Evolutionary conservation across 257 asterid genomes (phyloP), one percentile per base, ranked within the genome.

Genomic region (Pogostemon cablin): DNA sequence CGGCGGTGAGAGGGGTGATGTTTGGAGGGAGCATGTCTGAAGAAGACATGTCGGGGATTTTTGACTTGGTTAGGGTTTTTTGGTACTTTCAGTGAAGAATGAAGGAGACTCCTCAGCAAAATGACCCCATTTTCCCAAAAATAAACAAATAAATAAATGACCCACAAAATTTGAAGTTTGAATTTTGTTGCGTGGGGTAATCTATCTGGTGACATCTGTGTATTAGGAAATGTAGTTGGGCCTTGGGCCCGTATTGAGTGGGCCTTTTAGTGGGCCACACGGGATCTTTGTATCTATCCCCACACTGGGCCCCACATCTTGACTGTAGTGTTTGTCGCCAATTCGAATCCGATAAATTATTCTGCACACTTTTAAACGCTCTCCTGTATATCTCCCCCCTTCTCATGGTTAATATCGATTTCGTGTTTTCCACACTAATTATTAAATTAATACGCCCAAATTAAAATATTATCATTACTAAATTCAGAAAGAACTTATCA

Each of bases 11-110:
- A 3, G 35, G 9, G 17, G 67, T 3, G 72, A 58, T 50, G 32
- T 4, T 50, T 50, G 25, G 81, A 12, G 77, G 80, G 38, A 78
- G 71, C 74, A 67, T 69, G 53, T 69, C 80, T 12, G 85, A 71
- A 37, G 82, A 66, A 55, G 85, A 67, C 82, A 81, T 71, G 67
- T 15, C 41, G 37, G 37, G 25, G 38, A 9, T 11, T 6, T 12
- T 48, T 54, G 80, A 60, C 57, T 49, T 12, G 37, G 71, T 55
- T 74, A 74, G 78, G 80, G 82, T 74, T 74, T 74, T 68, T 63
- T 64, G 76, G 66, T 80, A 56, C 43, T 76, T 76, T 71, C 40
- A 41, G 42, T 58, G 72, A 52, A 8, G 73, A 8, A 59, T 0
- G 25, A 9, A 54, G 56, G 41, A 37, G 62, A 50, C n/a, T 56